These are phyloP conservation scores for Hypocrella siamensis DNA, from an alignment of 2,329 filamentous ascomycete genomes.

Conservation along the genomic window DNA sequence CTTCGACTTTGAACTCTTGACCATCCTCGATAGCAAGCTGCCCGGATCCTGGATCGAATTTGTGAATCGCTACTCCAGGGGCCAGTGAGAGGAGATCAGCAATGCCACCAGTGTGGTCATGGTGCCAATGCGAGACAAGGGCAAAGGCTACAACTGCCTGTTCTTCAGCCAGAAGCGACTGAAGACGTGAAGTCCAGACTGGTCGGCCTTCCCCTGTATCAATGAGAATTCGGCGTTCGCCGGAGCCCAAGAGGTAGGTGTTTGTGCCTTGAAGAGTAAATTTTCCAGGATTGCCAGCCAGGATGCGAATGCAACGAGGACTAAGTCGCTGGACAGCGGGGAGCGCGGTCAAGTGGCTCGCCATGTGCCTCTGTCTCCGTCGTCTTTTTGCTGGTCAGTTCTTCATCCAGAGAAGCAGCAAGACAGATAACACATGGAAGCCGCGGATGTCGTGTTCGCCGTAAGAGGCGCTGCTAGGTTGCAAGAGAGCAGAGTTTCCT, in stretches of 20 bases:
- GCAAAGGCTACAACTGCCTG: slow-evolving; percentile 51
- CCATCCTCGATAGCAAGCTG: slow-evolving; percentile 32
- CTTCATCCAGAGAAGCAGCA: too few species aligned
- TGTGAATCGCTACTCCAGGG: slow-evolving; percentile 50
- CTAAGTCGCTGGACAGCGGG: slow-evolving; percentile 66
- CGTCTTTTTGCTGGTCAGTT: neutral
- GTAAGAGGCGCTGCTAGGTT: too few species aligned
- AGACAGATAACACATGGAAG: too few species aligned
- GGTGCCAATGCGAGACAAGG: slow-evolving; percentile 85
- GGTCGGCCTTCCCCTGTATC: slow-evolving; percentile 78
- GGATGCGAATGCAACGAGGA: slow-evolving; percentile 62
- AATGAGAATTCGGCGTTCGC: slow-evolving; percentile 58
- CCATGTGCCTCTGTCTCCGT: slow-evolving; percentile 1
- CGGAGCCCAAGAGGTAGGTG: slow-evolving; percentile 80
- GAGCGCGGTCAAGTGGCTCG: slow-evolving; percentile 36
- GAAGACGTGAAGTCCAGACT: slow-evolving; percentile 55
- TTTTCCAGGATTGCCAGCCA: slow-evolving; percentile 85
- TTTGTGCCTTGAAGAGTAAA: slow-evolving; percentile 69
- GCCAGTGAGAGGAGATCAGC: slow-evolving; percentile 47
- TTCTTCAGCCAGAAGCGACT: slow-evolving; percentile 48
- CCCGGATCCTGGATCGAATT: slow-evolving; percentile 39
- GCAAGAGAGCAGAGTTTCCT: too few species aligned
- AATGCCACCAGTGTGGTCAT: slow-evolving; percentile 70
- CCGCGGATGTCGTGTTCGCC: too few species aligned
- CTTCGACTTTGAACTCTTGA: slow-evolving; percentile 38